phyloP scores from a whole-genome alignment of 371 early-diverging fungal genomes.

The Circinella umbellata region DNA sequence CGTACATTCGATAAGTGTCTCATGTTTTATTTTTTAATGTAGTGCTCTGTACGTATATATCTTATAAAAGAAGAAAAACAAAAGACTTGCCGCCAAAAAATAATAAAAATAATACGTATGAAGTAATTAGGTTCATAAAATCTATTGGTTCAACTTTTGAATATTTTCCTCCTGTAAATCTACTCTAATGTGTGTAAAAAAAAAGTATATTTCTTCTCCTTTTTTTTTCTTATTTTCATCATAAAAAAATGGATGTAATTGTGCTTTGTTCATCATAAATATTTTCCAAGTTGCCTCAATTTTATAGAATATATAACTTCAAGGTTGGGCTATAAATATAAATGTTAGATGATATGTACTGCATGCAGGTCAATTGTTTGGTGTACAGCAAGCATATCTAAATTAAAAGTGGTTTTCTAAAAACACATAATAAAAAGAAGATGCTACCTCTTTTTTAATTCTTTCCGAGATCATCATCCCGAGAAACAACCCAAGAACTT shows the following conservation, averaged over 20 bases:
- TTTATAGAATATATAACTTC: no score
- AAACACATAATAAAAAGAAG: not conserved
- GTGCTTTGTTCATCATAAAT: not conserved
- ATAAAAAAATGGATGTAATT: no score
- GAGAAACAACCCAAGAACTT: not conserved
- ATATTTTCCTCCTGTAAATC: no score
- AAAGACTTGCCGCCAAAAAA: not conserved
- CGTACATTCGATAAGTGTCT: no score
- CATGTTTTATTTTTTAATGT: not conserved
- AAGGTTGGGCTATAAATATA: no score
- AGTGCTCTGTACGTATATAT: no score
- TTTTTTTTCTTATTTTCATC: no score
- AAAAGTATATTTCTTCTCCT: no score
- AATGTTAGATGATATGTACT: not conserved
- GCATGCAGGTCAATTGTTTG: not conserved
- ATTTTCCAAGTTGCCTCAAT: not conserved
- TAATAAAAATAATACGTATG: not conserved
- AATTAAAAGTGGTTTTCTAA: not conserved
- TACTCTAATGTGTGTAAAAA: no score
- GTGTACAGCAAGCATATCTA: not conserved
- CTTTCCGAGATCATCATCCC: conserved; percentile 6
- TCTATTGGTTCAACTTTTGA: no score
- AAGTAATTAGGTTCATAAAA: no score
- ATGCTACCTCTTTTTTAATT: not conserved
- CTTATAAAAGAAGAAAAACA: not conserved